Evolutionary conservation across 257 asterid species (phyloP).

Genomic region (Solanum corneliomulleri): DNA sequence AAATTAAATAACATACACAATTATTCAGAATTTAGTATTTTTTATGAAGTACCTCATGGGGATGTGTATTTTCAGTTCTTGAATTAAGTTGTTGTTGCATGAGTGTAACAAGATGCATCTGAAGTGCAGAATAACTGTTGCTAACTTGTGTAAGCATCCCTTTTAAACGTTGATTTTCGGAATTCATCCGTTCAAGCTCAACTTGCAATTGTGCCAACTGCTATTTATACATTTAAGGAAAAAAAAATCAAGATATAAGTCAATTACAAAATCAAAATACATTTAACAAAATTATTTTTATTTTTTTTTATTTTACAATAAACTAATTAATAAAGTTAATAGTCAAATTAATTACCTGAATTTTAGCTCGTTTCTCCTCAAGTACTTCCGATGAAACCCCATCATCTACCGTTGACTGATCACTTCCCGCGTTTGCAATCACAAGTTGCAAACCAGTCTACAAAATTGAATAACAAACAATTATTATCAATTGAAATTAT

Average conservation of each 20-base stretch:
- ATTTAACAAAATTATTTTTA: background rate
- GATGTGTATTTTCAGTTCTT: conserved; percentile 1
- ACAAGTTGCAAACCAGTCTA: conserved; percentile 93
- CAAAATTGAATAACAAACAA: background rate
- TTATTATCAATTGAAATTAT: background rate
- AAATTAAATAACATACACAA: background rate
- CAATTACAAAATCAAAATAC: background rate
- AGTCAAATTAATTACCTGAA: conserved; percentile 39
- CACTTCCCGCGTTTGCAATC: conserved; percentile 65
- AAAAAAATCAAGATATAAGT: background rate
- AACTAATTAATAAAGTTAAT: background rate
- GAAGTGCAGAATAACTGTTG: conserved; percentile 49
- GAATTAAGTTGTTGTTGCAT: conserved; percentile 25
- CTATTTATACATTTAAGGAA: background rate
- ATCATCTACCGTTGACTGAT: conserved; percentile 77
- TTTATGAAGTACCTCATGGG: conserved; percentile 11
- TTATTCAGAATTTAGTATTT: background rate
- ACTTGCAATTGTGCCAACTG: conserved; percentile 57
- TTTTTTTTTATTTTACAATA: no score
- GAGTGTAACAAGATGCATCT: conserved; percentile 46
- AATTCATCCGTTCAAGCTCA: conserved; percentile 56
- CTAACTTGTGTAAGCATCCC: conserved; percentile 68
- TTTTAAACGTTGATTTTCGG: conserved; percentile 61
- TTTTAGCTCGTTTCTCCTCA: conserved; percentile 40
- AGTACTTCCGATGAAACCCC: conserved; percentile 28